phyloP scores from a whole-genome alignment of 2,329 filamentous ascomycete species.

The Venturia pyrina region DNA sequence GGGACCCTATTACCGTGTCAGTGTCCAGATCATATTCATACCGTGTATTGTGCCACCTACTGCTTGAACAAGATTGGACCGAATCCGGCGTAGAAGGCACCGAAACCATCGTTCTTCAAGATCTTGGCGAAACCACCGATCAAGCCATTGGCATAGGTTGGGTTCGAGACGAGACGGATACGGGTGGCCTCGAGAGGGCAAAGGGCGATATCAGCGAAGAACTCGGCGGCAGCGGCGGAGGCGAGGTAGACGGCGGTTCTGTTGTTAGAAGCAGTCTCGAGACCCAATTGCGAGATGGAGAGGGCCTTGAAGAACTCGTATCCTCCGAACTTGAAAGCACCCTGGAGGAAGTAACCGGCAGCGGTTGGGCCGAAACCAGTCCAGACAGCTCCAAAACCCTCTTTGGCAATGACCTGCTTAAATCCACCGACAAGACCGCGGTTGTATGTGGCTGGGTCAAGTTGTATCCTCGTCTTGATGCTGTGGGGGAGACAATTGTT shows the following conservation, averaged over 20 bases:
- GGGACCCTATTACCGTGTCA: conserved; percentile 52
- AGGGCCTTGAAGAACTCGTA: conserved; percentile 97
- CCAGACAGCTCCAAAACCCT: conserved; percentile 77
- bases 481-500: conserved; percentile 33
- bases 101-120: conserved; percentile 68
- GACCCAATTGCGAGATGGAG: conserved; percentile 68
- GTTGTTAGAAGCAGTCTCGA: conserved; percentile 59
- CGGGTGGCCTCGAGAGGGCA: conserved; percentile 89
- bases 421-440: conserved; percentile 76
- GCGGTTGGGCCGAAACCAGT: conserved; percentile 79
- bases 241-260: conserved; percentile 72
- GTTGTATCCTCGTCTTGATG: conserved; percentile 93
- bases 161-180: conserved; percentile 85
- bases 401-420: conserved; percentile 71
- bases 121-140: conserved; percentile 76
- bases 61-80: conserved; percentile 47
- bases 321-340: conserved; percentile 86
- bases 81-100: conserved; percentile 86
- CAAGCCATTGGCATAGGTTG: conserved; percentile 73
- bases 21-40: conserved; percentile 3
- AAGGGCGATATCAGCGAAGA: conserved; percentile 68
- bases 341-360: conserved; percentile 89
- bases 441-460: conserved; percentile 85
- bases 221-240: conserved; percentile 50
- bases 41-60: conserved; percentile 12